Evolutionary conservation across 2,329 filamentous ascomycete genomes (phyloP).

Genomic region (Colletotrichum phormii): DNA sequence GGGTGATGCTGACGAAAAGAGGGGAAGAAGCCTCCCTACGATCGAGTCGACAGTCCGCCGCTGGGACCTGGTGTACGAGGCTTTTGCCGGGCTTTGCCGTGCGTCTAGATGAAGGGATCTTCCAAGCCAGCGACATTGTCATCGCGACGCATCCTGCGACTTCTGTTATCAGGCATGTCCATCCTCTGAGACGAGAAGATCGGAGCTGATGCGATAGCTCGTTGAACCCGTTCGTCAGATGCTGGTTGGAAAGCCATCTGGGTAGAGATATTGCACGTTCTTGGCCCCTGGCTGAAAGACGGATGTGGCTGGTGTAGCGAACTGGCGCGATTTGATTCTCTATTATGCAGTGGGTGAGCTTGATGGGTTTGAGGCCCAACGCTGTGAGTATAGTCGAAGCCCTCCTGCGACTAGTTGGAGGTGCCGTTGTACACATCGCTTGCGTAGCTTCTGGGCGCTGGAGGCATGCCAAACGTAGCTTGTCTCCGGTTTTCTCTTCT

Average conservation of each 20-base stretch:
- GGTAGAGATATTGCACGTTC: constrained; percentile 8
- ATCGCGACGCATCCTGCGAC: not conserved
- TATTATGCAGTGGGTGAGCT: constrained; percentile 10
- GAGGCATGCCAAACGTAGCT: constrained; percentile 62
- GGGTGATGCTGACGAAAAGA: constrained; percentile 28
- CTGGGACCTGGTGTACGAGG: not conserved
- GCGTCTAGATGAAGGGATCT: constrained; percentile 30
- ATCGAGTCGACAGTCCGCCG: not conserved
- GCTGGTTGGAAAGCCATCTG: constrained; percentile 25
- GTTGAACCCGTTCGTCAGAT: constrained; percentile 9
- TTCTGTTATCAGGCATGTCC: not conserved
- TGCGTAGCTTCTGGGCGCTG: constrained; percentile 50
- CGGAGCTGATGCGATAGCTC: constrained; percentile 25
- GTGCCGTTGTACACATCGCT: constrained; percentile 38
- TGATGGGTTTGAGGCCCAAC: constrained; percentile 1
- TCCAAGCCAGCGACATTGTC: constrained; percentile 27
- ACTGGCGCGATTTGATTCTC: constrained; percentile 8
- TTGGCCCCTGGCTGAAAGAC: constrained; percentile 16
- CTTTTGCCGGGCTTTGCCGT: not conserved
- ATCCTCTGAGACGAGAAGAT: constrained; percentile 17
- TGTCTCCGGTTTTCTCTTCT: constrained; percentile 65
- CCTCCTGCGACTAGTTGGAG: constrained; percentile 34
- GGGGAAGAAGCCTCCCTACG: constrained; percentile 3
- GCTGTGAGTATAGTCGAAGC: constrained; percentile 11
- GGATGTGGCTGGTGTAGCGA: constrained; percentile 11